These are phyloP conservation scores for Saposhnikovia divaricata DNA, from an alignment of 129 eudicot genomes.

Conservation along the genomic window DNA sequence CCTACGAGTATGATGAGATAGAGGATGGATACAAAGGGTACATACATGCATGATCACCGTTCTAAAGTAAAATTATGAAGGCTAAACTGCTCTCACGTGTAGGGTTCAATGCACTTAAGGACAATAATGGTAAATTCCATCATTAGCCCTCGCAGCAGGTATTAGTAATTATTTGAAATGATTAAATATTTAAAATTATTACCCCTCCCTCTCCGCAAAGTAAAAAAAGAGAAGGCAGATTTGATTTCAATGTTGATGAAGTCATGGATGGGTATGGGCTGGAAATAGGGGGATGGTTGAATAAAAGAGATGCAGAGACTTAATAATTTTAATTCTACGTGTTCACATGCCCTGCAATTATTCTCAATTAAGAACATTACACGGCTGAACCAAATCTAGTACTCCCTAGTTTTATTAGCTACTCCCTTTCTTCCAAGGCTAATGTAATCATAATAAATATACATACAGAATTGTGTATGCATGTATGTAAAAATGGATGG, in stretches of 20 bases:
- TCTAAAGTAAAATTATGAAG: slow-evolving; percentile 9
- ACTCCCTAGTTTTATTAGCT: not conserved
- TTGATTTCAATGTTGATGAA: slow-evolving; percentile 12
- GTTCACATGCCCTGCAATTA: slow-evolving; percentile 7
- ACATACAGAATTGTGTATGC: too few relatives aligned
- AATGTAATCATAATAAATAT: not conserved
- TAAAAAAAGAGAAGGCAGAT: not conserved
- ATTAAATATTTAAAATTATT: slow-evolving; percentile 18
- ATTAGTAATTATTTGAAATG: slow-evolving; percentile 39
- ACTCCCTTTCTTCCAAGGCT: not conserved
- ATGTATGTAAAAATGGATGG: too few relatives aligned
- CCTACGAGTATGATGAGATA: not conserved
- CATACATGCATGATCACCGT: slow-evolving; percentile 14
- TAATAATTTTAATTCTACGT: not conserved
- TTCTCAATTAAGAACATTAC: not conserved
- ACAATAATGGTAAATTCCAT: slow-evolving; percentile 36
- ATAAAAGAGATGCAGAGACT: not conserved
- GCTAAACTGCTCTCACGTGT: slow-evolving; percentile 34
- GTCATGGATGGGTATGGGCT: slow-evolving; percentile 5
- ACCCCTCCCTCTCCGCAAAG: not conserved
- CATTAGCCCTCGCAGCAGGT: slow-evolving; percentile 31
- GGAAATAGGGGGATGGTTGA: not conserved
- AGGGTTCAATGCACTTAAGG: slow-evolving; percentile 28
- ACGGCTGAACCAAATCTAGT: not conserved
- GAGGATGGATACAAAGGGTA: not conserved